Evolutionary conservation across 768 basidiomycete species (phyloP), one percentile per base, ranked within the genome.

Genomic region (Dioszegia aurantiaca): DNA sequence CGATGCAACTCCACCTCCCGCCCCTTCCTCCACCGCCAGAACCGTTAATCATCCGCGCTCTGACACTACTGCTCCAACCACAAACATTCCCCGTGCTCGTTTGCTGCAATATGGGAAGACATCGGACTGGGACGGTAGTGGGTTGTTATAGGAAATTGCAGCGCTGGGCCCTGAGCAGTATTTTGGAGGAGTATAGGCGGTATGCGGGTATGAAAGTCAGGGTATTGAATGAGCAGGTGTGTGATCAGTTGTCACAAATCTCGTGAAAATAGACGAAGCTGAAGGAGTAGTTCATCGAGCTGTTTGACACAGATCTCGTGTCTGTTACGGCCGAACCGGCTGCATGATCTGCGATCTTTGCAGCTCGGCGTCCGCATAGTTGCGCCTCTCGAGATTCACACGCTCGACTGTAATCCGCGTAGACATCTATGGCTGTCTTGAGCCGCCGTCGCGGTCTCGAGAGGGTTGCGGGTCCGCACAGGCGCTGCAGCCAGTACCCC

Each of bases 141-240:
- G 77, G 77, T 14, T 69, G 73, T 60, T 69, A 75, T 56, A 43
- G 77, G 16, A 77, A 77, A 55, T 57, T 78, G 55, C 77, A 78
- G 48, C 36, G 70, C n/a, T 76, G 77, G 76, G 71, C 71, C n/a
- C 39, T 78, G 52, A 65, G 68, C 30, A 69, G 72, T 56, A 78
- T 70, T 19, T 48, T 75, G 19, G 70, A 78, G 55, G 77, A 78
- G 63, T 78, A 76, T 45, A 56, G 77, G 52, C 58, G 75, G 63
- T 77, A 75, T 54, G 76, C 77, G 2, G 77, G 77, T 0, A 70
- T 72, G 40, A 77, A 77, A 58, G 77, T 78, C 9, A 67, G 77
- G 28, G 66, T 76, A 11, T 51, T 75, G 41, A 78, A 78, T 62
- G 77, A 78, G 58, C 77, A 75, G 68, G 73, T 75, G 23, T 48